These are phyloP conservation scores for Larix kaempferi DNA, from an alignment of 75 land plant species.

Conservation along the genomic window DNA sequence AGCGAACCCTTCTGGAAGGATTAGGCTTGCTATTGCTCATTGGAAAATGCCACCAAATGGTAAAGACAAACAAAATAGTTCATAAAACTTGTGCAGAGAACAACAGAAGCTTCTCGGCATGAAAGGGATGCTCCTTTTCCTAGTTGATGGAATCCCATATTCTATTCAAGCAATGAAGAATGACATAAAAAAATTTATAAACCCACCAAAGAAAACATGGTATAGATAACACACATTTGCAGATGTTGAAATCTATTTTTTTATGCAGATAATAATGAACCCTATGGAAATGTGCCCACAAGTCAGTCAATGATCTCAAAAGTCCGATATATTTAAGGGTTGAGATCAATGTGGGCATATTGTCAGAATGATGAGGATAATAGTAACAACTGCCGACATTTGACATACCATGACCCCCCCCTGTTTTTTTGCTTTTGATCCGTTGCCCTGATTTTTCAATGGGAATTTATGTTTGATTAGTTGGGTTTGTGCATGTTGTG, in stretches of 20 bases:
- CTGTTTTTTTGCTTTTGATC: not conserved
- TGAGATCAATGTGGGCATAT: too few relatives aligned
- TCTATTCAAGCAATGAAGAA: not conserved
- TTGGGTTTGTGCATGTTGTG: not conserved
- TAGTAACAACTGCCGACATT: not conserved
- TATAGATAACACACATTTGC: too few relatives aligned
- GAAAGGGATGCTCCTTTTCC: not conserved
- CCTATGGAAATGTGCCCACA: too few relatives aligned
- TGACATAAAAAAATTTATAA: not conserved
- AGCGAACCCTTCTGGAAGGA: not conserved
- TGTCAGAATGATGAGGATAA: too few relatives aligned
- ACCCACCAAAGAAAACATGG: not conserved
- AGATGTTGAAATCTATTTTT: too few relatives aligned
- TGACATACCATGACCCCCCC: not conserved
- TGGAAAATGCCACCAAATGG: too few relatives aligned
- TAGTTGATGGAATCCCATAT: not conserved
- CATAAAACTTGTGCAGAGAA: not conserved
- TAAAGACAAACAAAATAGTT: not conserved
- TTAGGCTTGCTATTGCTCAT: too few relatives aligned
- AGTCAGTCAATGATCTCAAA: too few relatives aligned
- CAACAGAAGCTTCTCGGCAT: not conserved
- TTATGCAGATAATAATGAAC: too few relatives aligned
- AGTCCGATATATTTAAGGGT: too few relatives aligned
- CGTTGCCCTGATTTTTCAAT: not conserved
- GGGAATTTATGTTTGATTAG: not conserved